Percentiles rank a stretch among this genome's conserved stretches.
phyloP scores from a whole-genome alignment of 257 asterid species.

The Fraxinus pennsylvanica region DNA sequence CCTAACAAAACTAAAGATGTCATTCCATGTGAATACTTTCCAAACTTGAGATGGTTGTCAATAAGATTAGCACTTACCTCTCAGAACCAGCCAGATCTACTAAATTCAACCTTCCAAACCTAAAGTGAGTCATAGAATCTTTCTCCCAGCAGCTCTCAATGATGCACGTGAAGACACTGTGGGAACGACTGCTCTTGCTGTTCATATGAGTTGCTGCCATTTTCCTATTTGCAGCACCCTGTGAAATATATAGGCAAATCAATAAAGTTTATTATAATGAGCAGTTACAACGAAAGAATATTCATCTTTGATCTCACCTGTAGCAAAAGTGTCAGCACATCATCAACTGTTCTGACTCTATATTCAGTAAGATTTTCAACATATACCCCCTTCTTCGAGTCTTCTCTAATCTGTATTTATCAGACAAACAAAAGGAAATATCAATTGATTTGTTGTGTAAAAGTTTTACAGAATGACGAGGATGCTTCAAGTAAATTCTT shows the following conservation, averaged over 20 bases:
- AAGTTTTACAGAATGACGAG: neutral
- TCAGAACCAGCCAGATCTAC: constrained; percentile 95
- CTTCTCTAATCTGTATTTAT: constrained; percentile 71
- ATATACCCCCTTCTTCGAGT: constrained; percentile 76
- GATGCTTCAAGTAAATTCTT: constrained; percentile 19
- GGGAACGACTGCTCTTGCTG: constrained; percentile 90
- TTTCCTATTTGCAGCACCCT: constrained; percentile 89
- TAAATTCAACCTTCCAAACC: constrained; percentile 81
- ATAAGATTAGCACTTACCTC: constrained; percentile 48
- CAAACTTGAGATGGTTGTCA: constrained; percentile 21
- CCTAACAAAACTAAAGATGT: constrained; percentile 42
- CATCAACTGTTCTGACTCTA: constrained; percentile 64
- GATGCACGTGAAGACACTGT: constrained; percentile 83
- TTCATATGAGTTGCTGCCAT: constrained; percentile 84
- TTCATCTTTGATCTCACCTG: constrained; percentile 57
- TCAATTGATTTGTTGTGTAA: constrained; percentile 4
- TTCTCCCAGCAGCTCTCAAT: constrained; percentile 86
- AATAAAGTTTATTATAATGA: constrained; percentile 22
- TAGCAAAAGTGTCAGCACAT: constrained; percentile 61
- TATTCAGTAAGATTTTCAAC: constrained; percentile 81
- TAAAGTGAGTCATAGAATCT: constrained; percentile 71
- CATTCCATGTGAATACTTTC: constrained; percentile 12
- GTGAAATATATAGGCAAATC: constrained; percentile 29
- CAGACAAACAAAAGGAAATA: constrained; percentile 3
- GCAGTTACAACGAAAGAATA: constrained; percentile 20